Evolutionary conservation across 2,329 filamentous ascomycete species (phyloP), one percentile per base, ranked within the genome.

Genomic region (Scytalidium sp.): DNA sequence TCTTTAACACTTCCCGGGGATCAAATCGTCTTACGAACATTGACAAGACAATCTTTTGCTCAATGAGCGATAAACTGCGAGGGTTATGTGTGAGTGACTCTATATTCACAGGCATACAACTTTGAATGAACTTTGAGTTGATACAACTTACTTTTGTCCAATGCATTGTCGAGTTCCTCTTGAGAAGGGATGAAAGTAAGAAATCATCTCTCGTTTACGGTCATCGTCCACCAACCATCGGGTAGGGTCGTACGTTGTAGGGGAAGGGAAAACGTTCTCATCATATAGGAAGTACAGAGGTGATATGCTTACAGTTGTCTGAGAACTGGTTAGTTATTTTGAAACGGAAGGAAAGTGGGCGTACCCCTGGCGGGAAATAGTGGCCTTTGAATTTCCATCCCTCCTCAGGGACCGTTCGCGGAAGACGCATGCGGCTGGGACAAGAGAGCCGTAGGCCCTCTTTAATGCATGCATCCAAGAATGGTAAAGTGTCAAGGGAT

Each of bases 401-500:
- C 10, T 42, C 50, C 22, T 41, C 23, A 20, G 52, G 50, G 11
- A 49, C 50, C 3, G 68, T 56, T 0, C 50, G 22, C 0, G 53
- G 45, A 53, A 17, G 57, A 45, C 19, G 61, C 63, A 22, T 63
- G 66, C 19, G 45, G 36, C 44, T n/a, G 71, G 67, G 46, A 64
- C 46, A 46, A 39, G 46, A 65, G 23, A 71, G 70, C 21, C 70
- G 66, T 3, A 73, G 58, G 1, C 68, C 70, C 53, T 82, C 78
- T 32, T 75, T 70, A 55, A 83, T 75, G 22, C 77, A 67, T 0
- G 79, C 66, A 21, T 61, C 56, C 40, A 50, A 22, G 15, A 36
- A 39, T 20, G 44, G 45, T 2, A 55, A 20, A 5, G 20, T 20
- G 21, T 65, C 64, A 4, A 62, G 40, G 1, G 49, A 27, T 3